Evolutionary conservation across 2,329 filamentous ascomycete species (phyloP), one percentile per base, ranked within the genome.

Genomic region (Mycosphaerella arachidis): DNA sequence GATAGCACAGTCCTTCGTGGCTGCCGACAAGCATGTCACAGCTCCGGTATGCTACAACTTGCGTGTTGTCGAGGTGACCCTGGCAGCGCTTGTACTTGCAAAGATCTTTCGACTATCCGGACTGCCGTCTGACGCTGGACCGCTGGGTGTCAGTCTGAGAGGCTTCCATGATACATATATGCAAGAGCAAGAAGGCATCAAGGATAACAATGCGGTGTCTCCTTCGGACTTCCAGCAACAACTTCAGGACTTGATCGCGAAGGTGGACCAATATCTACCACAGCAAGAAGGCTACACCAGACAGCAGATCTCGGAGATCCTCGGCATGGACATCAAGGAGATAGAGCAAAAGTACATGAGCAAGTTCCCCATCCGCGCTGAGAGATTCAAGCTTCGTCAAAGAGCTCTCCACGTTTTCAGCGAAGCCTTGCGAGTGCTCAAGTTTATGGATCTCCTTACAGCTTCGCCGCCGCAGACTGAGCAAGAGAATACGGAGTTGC

Each of bases 21-120:
- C 89, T 16, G 90, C 93, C 5, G 92, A 97, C 80, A 99, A 99
- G 78, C 90, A 94, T 71, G 89, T 93, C 63, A 96, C 93, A 1
- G 94, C 89, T 0, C 93, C 93, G 0, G 87, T 95, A 64, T 91
- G 93, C 81, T 99, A 97, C 81, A 99, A 99, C 75, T 84, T 99
- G 27, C 89, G 94, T 30, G 94, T 99, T 1, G 94, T 97, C 40
- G 94, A 99, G 77, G 95, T 91, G 78, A 94, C 89, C 56, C 83
- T 99, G 33, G 94, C 94, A 3, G 92, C 94, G 3, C 79, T 84
- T 16, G 81, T 87, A 31, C 75, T 89, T 1, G 82, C 84, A 45
- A 86, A 85, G 67, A 79, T 82, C 45, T 80, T 86, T 62, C 78
- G 78, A 1, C 71, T 88, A 37, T 86, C 84, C 63, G 74, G 78